Conservation (phyloP, 176 grass and related monocot genomes). For the Oryza nivara region DNA sequence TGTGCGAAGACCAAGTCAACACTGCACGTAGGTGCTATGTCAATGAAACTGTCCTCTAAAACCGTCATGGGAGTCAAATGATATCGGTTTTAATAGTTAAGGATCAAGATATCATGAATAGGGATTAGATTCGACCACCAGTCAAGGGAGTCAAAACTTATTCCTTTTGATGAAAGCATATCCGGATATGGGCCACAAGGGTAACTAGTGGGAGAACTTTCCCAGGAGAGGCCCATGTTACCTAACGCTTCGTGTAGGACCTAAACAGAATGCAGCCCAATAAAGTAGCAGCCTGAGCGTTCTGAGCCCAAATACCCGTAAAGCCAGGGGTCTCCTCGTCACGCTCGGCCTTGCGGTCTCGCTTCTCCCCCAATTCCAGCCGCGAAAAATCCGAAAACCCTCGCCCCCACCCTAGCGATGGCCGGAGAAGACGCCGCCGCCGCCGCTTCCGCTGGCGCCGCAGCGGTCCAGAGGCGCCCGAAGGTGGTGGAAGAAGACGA, state of each 20-base stretch:
- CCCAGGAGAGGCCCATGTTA: background rate
- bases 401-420: constrained; percentile 40
- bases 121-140: too few species aligned
- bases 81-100: too few species aligned
- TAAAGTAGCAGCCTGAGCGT: background rate
- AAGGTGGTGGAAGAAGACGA: constrained; percentile 13
- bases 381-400: constrained; percentile 37
- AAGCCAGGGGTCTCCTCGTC: background rate
- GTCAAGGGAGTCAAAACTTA: too few species aligned
- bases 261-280: too few species aligned
- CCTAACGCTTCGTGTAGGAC: background rate
- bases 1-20: too few species aligned
- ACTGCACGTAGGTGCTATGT: too few species aligned
- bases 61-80: too few species aligned
- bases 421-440: constrained; percentile 37
- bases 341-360: background rate
- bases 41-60: too few species aligned
- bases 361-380: background rate
- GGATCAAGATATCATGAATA: too few species aligned
- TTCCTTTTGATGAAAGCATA: background rate
- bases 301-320: background rate
- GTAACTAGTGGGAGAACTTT: background rate
- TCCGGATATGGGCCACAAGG: background rate
- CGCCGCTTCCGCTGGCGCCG: background rate
- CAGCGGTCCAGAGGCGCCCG: background rate